These are phyloP conservation scores for Nicotiana tabacum DNA, from an alignment of 257 asterid species.

Conservation along the genomic window DNA sequence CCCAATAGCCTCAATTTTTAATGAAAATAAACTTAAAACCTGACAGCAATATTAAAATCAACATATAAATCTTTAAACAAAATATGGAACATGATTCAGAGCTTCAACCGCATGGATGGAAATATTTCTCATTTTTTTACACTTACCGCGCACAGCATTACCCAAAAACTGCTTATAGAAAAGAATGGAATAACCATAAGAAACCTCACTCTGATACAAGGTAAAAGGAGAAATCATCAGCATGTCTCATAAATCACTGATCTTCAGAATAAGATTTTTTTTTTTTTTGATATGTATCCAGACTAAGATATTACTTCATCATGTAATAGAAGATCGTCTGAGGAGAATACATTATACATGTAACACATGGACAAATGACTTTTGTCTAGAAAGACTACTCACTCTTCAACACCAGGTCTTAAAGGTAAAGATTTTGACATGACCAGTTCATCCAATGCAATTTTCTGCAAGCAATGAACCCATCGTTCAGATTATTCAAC, in stretches of 20 bases:
- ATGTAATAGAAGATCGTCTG: slow-evolving; percentile 3
- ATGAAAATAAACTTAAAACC: background rate
- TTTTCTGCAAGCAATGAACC: slow-evolving; percentile 61
- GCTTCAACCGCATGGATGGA: background rate
- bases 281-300: no score
- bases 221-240: background rate
- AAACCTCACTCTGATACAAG: background rate
- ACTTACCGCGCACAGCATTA: background rate
- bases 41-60: background rate
- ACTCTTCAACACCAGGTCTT: slow-evolving; percentile 87
- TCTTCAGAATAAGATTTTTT: background rate
- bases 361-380: slow-evolving; percentile 1
- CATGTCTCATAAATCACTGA: background rate
- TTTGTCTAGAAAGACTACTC: slow-evolving; percentile 31
- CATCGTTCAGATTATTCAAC: slow-evolving; percentile 19
- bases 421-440: slow-evolving; percentile 56
- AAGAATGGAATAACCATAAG: background rate
- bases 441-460: slow-evolving; percentile 79
- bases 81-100: background rate
- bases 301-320: background rate
- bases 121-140: background rate
- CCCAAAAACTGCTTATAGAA: background rate
- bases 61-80: background rate
- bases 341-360: slow-evolving; percentile 1
- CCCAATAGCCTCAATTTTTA: background rate